These are phyloP conservation scores for Pleomassaria siparia DNA, from an alignment of 2,329 filamentous ascomycete species.

Conservation along the genomic window DNA sequence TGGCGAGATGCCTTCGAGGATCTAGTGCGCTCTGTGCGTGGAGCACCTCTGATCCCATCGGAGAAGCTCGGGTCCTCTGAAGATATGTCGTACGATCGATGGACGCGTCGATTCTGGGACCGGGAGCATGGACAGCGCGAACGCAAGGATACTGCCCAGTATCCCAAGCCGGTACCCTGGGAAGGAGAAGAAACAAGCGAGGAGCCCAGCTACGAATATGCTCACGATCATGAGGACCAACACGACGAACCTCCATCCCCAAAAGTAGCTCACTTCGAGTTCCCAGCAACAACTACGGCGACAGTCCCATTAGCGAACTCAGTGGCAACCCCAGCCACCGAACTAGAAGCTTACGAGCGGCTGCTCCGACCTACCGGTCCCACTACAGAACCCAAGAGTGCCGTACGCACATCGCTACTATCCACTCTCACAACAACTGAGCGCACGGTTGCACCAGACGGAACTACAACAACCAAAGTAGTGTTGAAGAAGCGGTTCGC, in stretches of 20 bases:
- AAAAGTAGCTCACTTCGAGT: slow-evolving; percentile 15
- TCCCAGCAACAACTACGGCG: too few relatives aligned
- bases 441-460: slow-evolving; percentile 57
- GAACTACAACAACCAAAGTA: slow-evolving; percentile 59
- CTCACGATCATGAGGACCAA: slow-evolving; percentile 34
- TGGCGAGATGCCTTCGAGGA: slow-evolving; percentile 64
- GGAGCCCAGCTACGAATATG: slow-evolving; percentile 38
- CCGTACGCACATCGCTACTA: slow-evolving; percentile 42
- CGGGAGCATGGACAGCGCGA: not conserved
- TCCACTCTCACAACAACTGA: slow-evolving; percentile 61
- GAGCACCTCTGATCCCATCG: slow-evolving; percentile 15
- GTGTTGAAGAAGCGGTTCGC: slow-evolving; percentile 60
- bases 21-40: slow-evolving; percentile 48
- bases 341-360: slow-evolving; percentile 57
- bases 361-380: slow-evolving; percentile 41
- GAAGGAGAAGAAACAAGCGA: slow-evolving; percentile 21
- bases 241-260: slow-evolving; percentile 39
- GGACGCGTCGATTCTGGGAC: slow-evolving; percentile 14
- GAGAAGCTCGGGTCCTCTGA: slow-evolving; percentile 14
- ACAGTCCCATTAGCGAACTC: too few relatives aligned
- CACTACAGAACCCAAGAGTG: slow-evolving; percentile 11
- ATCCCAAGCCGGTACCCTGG: slow-evolving; percentile 19
- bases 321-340: slow-evolving; percentile 40
- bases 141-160: slow-evolving; percentile 1
- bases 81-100: slow-evolving; percentile 13